These are phyloP conservation scores for Nematodospora anomalae DNA, from an alignment of 1,139 yeast genomes.

Conservation along the genomic window DNA sequence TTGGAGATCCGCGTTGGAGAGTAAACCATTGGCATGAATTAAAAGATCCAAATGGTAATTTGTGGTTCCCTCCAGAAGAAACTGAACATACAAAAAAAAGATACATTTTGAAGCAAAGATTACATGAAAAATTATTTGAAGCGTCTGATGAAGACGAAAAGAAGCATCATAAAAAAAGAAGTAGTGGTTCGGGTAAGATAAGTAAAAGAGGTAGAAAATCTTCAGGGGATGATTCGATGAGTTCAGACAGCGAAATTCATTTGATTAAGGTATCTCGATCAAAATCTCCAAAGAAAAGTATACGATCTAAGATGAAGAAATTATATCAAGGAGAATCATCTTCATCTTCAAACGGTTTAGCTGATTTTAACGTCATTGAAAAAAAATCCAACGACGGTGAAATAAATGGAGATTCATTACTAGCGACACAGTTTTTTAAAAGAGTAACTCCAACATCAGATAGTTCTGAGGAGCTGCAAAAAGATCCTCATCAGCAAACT, in stretches of 20 bases:
- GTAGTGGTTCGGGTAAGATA: background rate
- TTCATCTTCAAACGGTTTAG: constrained; percentile 9
- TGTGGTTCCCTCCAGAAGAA: constrained; percentile 51
- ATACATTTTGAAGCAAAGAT: constrained; percentile 14
- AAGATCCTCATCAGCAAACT: constrained; percentile 2
- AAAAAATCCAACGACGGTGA: too few species aligned
- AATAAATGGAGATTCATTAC: constrained; percentile 2
- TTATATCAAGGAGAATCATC: constrained; percentile 14
- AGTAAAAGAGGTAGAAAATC: background rate
- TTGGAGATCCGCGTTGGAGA: constrained; percentile 68
- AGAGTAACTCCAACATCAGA: constrained; percentile 9
- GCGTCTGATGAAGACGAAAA: constrained; percentile 18
- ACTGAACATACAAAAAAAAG: constrained; percentile 4
- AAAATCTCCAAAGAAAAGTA: constrained; percentile 13
- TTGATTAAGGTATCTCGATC: constrained; percentile 11
- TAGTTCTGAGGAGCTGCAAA: constrained; percentile 5
- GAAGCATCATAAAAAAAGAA: too few species aligned
- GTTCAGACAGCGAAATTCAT: constrained; percentile 13
- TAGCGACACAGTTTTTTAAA: constrained; percentile 17
- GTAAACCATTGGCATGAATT: constrained; percentile 64
- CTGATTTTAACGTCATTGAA: background rate
- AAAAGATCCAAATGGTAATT: constrained; percentile 50
- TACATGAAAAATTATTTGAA: constrained; percentile 35
- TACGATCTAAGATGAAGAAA: constrained; percentile 13
- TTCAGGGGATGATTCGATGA: constrained; percentile 6